Percentiles rank a stretch among this genome's conserved stretches.
These are phyloP conservation scores for Mayamaea pseudoterrestris DNA, from an alignment of 108 stramenopile genomes.

Conservation along the genomic window DNA sequence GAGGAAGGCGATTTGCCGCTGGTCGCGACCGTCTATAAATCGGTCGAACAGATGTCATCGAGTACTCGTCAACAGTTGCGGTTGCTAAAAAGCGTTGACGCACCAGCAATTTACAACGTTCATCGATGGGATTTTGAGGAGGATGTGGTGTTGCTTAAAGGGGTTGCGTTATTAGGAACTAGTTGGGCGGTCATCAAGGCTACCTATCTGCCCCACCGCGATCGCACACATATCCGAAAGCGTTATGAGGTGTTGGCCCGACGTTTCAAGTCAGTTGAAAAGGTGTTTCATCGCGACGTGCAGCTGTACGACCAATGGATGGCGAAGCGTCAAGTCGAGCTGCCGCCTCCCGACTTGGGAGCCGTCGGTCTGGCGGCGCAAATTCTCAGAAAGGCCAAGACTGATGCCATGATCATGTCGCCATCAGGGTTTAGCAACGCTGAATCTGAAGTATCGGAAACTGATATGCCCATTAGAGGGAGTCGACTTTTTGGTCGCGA, in stretches of 20 bases:
- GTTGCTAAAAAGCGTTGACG: conserved; percentile 36
- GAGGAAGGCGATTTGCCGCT: conserved; percentile 59
- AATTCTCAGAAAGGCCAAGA: too few species aligned
- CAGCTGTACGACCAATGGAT: too few species aligned
- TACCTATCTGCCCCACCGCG: conserved; percentile 68
- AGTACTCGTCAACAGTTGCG: conserved; percentile 18
- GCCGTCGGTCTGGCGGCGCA: too few species aligned
- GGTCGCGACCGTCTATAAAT: conserved; percentile 28
- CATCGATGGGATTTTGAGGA: conserved; percentile 83
- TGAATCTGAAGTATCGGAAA: too few species aligned
- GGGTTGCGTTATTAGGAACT: conserved; percentile 66
- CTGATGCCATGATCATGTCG: too few species aligned
- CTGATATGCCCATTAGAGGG: too few species aligned
- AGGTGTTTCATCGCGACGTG: too few species aligned
- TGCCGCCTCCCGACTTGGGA: too few species aligned
- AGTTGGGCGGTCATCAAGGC: conserved; percentile 76
- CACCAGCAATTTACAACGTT: conserved; percentile 72
- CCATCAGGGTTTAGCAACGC: too few species aligned
- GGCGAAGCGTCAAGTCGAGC: too few species aligned
- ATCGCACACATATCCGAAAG: conserved; percentile 74
- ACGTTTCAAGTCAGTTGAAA: conserved; percentile 25
- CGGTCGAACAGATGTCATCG: conserved; percentile 29
- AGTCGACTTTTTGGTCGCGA: too few species aligned
- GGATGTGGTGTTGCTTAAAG: conserved; percentile 64
- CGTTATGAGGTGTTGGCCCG: conserved; percentile 77